phyloP scores from a whole-genome alignment of 345 rosid genomes.

The Euphorbia peplus region DNA sequence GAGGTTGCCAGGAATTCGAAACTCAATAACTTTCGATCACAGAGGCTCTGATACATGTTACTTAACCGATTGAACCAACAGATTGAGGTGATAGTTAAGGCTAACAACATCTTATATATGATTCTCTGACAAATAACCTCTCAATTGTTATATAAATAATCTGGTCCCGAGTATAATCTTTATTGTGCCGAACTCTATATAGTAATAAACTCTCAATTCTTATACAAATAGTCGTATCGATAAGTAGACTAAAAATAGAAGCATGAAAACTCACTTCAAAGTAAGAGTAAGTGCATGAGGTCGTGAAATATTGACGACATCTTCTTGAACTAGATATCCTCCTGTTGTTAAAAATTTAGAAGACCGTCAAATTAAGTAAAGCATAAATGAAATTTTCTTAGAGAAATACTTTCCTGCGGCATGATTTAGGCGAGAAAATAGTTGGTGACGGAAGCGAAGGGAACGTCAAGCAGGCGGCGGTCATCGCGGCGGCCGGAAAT shows the following conservation, averaged over 20 bases:
- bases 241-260: neutral
- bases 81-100: too few species aligned
- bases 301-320: constrained; percentile 15
- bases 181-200: too few species aligned
- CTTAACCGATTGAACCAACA: too few species aligned
- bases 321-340: constrained; percentile 32
- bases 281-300: constrained; percentile 60
- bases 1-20: too few species aligned
- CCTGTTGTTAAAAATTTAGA: constrained; percentile 9
- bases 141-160: too few species aligned
- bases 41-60: too few species aligned
- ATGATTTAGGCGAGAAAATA: constrained; percentile 17
- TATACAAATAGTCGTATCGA: neutral
- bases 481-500: constrained; percentile 19
- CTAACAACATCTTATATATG: too few species aligned
- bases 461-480: constrained; percentile 12
- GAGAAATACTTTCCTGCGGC: constrained; percentile 21
- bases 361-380: neutral
- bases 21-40: too few species aligned
- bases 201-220: too few species aligned
- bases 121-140: too few species aligned
- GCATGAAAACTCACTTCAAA: constrained; percentile 51
- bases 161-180: too few species aligned
- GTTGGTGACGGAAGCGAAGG: constrained; percentile 14
- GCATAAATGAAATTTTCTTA: neutral